A percentile compares a stretch with the other conserved stretches of the same genome.
These are phyloP conservation scores for Salix koriyanagi DNA, from an alignment of 345 rosid species.

Conservation along the genomic window DNA sequence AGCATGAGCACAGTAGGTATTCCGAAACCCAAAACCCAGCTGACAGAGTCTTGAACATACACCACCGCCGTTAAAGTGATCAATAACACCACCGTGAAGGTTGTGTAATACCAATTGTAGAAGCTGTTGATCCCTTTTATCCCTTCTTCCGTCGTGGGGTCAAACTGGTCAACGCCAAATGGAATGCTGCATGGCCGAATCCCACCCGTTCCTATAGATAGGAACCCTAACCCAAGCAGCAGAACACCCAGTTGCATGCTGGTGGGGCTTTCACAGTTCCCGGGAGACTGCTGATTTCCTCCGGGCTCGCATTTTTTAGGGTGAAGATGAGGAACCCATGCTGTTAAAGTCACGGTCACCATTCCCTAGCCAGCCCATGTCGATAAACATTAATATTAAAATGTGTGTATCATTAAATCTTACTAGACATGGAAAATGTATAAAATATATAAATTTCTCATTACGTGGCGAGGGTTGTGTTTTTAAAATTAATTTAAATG, in stretches of 20 bases:
- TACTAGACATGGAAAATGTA: too few relatives aligned
- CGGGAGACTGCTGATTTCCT: not conserved
- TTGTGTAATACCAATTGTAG: conserved; percentile 67
- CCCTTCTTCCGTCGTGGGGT: conserved; percentile 60
- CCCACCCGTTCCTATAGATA: conserved; percentile 68
- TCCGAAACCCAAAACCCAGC: conserved; percentile 75
- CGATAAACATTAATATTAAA: too few relatives aligned
- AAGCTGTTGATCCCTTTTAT: conserved; percentile 59
- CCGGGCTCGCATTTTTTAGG: conserved; percentile 47
- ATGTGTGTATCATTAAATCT: too few relatives aligned
- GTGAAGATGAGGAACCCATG: conserved; percentile 63
- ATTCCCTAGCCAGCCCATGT: conserved; percentile 51
- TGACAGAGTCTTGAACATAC: conserved; percentile 66
- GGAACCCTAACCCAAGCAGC: conserved; percentile 38
- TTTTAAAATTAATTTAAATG: too few relatives aligned
- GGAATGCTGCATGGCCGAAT: conserved; percentile 77
- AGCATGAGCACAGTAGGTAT: conserved; percentile 61
- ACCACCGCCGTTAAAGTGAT: conserved; percentile 52
- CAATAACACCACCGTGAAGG: conserved; percentile 54
- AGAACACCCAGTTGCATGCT: conserved; percentile 42
- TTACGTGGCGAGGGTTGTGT: too few relatives aligned
- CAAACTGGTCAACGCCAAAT: conserved; percentile 79
- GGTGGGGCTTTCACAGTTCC: conserved; percentile 34
- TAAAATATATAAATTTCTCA: too few relatives aligned
- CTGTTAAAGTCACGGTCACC: conserved; percentile 56